Percentiles rank a stretch among this genome's conserved stretches.
Conservation (phyloP, 106 monocot genomes). For the Ottelia alismoides region DNA sequence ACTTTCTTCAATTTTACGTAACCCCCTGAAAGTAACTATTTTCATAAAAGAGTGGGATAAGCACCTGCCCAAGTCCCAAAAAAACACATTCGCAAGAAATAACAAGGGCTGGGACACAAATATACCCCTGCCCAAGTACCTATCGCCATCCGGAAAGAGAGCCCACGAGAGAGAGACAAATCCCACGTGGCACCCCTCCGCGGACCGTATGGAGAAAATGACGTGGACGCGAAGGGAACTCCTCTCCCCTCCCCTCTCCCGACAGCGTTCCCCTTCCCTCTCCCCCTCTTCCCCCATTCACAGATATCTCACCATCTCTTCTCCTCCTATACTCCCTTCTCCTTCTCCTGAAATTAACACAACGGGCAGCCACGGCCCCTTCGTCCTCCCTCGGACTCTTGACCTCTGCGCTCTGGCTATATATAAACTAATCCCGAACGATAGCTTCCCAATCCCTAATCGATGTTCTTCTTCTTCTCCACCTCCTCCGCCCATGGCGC, state of each 20-base stretch:
- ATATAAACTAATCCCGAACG: not conserved
- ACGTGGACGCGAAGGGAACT: constrained; percentile 11
- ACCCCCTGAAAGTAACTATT: too few relatives aligned
- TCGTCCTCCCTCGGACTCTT: not conserved
- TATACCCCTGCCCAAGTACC: too few relatives aligned
- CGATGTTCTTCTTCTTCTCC: not conserved
- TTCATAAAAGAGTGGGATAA: too few relatives aligned
- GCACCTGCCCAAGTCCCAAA: too few relatives aligned
- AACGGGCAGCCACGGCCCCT: not conserved
- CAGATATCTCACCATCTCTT: not conserved
- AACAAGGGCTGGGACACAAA: too few relatives aligned
- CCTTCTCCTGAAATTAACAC: not conserved
- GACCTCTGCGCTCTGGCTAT: not conserved
- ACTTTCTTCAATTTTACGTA: too few relatives aligned
- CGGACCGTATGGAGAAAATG: not conserved
- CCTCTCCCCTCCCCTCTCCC: not conserved
- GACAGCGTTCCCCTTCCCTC: not conserved
- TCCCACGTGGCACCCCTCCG: constrained; percentile 5
- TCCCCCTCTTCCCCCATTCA: not conserved
- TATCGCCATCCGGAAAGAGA: too few relatives aligned
- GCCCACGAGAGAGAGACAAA: constrained; percentile 10
- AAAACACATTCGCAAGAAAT: too few relatives aligned
- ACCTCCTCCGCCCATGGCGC: too few relatives aligned
- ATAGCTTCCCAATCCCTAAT: not conserved
- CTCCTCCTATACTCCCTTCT: not conserved